These are phyloP conservation scores for Neocallimastix lanati DNA, from an alignment of 192 early-diverging fungal genomes.

Conservation along the genomic window DNA sequence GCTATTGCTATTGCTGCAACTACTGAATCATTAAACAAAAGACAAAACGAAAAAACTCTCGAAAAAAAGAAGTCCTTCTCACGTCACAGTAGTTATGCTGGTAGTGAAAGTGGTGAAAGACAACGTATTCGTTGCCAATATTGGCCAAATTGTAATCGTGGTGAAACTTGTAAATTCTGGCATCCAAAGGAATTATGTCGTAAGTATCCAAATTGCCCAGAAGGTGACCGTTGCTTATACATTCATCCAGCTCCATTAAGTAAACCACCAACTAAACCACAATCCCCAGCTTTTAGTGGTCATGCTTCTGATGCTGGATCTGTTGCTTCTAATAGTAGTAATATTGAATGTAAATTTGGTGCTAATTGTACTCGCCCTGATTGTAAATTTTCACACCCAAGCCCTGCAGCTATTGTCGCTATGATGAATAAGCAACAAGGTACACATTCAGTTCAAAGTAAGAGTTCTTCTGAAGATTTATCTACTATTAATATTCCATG, in stretches of 20 bases:
- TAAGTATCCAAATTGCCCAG: conserved; percentile 1
- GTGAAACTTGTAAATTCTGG: conserved; percentile 2
- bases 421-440: neutral
- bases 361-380: conserved; percentile 13
- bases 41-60: neutral
- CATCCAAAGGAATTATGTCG: conserved; percentile 1
- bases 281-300: neutral
- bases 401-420: conserved; percentile 10
- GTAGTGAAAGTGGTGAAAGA: neutral
- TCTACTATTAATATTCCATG: conserved; percentile 9
- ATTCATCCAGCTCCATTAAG: conserved; percentile 1
- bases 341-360: conserved; percentile 10
- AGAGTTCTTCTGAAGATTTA: neutral
- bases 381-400: conserved; percentile 17
- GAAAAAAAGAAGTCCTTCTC: neutral
- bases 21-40: neutral
- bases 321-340: neutral
- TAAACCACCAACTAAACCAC: neutral
- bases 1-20: neutral
- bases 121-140: neutral
- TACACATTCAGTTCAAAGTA: neutral
- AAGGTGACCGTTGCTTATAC: conserved; percentile 1
- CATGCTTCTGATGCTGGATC: neutral
- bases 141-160: conserved; percentile 2
- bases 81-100: neutral